phyloP scores from a whole-genome alignment of 805 yeast species.

The Diddensiella caesifluorescens region DNA sequence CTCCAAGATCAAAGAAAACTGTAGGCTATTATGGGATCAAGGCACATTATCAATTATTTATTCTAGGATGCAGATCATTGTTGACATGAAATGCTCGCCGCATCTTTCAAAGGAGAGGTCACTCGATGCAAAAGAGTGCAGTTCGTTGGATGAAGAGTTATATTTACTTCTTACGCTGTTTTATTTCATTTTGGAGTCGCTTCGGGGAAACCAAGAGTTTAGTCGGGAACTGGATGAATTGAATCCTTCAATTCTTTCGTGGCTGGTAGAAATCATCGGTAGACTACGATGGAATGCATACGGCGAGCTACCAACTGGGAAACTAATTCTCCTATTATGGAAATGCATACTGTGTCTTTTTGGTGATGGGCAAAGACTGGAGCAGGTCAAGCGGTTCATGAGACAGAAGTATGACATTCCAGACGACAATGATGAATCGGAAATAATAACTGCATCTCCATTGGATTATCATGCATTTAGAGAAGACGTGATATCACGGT shows the following conservation, averaged over 20 bases:
- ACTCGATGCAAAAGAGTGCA: neutral
- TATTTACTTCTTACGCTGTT: conserved; percentile 24
- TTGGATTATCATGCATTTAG: conserved; percentile 78
- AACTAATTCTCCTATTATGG: conserved; percentile 45
- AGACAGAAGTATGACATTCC: conserved; percentile 38
- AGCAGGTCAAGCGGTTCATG: conserved; percentile 44
- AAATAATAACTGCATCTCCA: conserved; percentile 57
- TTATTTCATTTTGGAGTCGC: conserved; percentile 20
- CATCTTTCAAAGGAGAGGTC: neutral
- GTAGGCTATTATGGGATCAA: conserved; percentile 20
- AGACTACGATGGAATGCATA: conserved; percentile 59
- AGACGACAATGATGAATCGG: conserved; percentile 23
- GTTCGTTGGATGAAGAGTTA: conserved; percentile 1
- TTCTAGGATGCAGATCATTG: neutral
- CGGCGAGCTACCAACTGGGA: conserved; percentile 36
- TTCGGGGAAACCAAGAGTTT: conserved; percentile 18
- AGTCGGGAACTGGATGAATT: conserved; percentile 13
- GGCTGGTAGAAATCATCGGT: conserved; percentile 49
- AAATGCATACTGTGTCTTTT: conserved; percentile 49
- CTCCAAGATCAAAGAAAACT: conserved; percentile 25
- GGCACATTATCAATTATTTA: conserved; percentile 14
- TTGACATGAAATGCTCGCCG: conserved; percentile 1
- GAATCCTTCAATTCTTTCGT: conserved; percentile 38
- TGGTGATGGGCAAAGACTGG: conserved; percentile 47
- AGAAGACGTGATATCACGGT: conserved; percentile 67